Evolutionary conservation across 495 filamentous ascomycete species (phyloP).

Genomic region (Wilcoxina mikolae): DNA sequence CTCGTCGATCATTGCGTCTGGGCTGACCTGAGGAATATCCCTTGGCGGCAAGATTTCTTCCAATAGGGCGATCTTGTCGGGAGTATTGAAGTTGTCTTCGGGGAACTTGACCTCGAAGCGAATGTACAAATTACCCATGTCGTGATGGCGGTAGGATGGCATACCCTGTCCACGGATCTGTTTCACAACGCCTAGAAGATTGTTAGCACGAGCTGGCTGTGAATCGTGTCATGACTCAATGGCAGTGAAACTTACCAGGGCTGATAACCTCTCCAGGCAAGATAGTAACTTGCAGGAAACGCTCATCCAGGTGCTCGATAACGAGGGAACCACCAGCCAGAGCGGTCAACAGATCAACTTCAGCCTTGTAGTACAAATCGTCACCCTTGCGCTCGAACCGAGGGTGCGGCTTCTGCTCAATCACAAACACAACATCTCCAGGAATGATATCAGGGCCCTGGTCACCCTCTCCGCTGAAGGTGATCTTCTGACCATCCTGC

Average conservation of each 20-base stretch:
- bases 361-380: conserved; percentile 86
- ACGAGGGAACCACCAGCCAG: conserved; percentile 76
- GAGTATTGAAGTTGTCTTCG: conserved; percentile 44
- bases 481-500: conserved; percentile 81
- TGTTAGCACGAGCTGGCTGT: conserved; percentile 9
- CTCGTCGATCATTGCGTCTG: conserved; percentile 69
- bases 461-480: conserved; percentile 92
- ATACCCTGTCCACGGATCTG: conserved; percentile 95
- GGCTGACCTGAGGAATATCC: conserved; percentile 40
- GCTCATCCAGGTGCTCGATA: conserved; percentile 92
- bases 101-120: conserved; percentile 98
- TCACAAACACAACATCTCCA: conserved; percentile 93
- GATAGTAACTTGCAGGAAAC: conserved; percentile 87
- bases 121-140: conserved; percentile 91
- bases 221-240: too few species aligned
- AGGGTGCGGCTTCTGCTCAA: conserved; percentile 91
- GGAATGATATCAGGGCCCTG: conserved; percentile 84
- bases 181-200: conserved; percentile 61
- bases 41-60: conserved; percentile 70
- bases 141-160: conserved; percentile 92
- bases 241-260: conserved; percentile 55
- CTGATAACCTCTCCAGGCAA: conserved; percentile 84
- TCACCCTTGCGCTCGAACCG: conserved; percentile 94
- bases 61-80: conserved; percentile 46
- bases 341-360: conserved; percentile 92